Evolutionary conservation across 257 asterid genomes (phyloP), one percentile per base, ranked within the genome.

Genomic region (Solanum phureja): DNA sequence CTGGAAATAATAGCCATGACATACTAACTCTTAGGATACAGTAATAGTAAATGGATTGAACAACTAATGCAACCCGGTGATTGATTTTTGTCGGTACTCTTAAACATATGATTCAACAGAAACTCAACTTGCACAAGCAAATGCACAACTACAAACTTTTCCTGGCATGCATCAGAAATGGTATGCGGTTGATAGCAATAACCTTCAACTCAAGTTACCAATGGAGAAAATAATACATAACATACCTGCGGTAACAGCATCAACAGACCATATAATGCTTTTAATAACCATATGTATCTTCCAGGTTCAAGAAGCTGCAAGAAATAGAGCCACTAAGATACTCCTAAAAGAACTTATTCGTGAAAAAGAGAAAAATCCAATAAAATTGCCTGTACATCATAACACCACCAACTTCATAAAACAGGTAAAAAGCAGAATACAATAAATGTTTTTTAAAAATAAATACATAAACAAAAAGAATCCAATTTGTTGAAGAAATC

Each of bases 231-330:
- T 44, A 73, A 84, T 85, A 2, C 82, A 84, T 68, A 85, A 82
- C 86, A 82, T 89, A 97, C 99, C 99, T 98, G 99, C 37, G 99
- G 99, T 91, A 98, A 98, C 84, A 98, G 90, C 99, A 98, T 96
- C 83, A 96, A 92, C 89, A 98, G 98, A 87, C 99, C 99, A 91
- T 98, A 96, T 89, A 98, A 87, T 85, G 98, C 98, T 94, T 98
- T 95, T 93, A 95, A 91, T 94, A 98, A 92, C 99, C 98, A 96
- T 49, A 91, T 92, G 44, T 94, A 96, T 90, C 98, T 96, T 91
- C 96, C 98, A 52, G 99, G 99, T 91, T 97, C 99, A 81, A 97
- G 99, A 92, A 97, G 99, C 99, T 97, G 95, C 93, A 91, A 89
- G 23, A 87, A 87, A 85, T 87, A 79, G 84, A 92, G 44, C 46